Evolutionary conservation across 2,329 filamentous ascomycete genomes (phyloP), one percentile per base, ranked within the genome.

Genomic region (Ophiocordyceps sinensis): DNA sequence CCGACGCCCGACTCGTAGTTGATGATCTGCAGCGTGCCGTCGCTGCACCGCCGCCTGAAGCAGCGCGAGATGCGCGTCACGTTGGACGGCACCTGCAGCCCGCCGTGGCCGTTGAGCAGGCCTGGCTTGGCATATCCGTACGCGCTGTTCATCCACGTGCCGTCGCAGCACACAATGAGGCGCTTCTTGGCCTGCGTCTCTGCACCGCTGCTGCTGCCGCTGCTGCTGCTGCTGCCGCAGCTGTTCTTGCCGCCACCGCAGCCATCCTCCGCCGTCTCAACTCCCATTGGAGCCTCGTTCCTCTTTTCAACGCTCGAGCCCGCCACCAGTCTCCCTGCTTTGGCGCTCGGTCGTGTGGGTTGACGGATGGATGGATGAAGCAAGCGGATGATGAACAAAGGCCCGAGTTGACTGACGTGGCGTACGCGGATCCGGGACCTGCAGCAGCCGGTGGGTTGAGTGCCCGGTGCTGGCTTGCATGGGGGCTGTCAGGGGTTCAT

Each of bases 1-100:
- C 75, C 75, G 26, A 79, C 72, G 17, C 75, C 75, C 9, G 72
- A 71, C 51, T 77, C 71, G 51, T 79, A 79, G 49, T 68, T 71
- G 43, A 78, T 69, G 47, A 79, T 67, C 52, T 79, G 75, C 35
- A 73, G 61, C 15, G 60, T 67, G 28, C 68, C 69, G 51, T 76
- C 70, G 29, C 52, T 59, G 50, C 68, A 71, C 32, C 53, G 59
- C 31, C 67, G 65, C 47, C 67, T 69, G 49, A 79, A 68, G 42
- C 71, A 72, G 32, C 73, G 67, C 12, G 71, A 70, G 41, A 79
- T 71, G 19, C 73, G 70, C 14, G 74, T 77, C 35, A 79, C 72
- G 45, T 79, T 79, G 39, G 73, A 76, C 0, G 73, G 70, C 15
- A 71, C 55, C 47, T 73, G 67, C 30, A 70, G 55, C 14, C 53